These are phyloP conservation scores for Amanita fuliginea DNA, from an alignment of 768 basidiomycete species.

Conservation along the genomic window DNA sequence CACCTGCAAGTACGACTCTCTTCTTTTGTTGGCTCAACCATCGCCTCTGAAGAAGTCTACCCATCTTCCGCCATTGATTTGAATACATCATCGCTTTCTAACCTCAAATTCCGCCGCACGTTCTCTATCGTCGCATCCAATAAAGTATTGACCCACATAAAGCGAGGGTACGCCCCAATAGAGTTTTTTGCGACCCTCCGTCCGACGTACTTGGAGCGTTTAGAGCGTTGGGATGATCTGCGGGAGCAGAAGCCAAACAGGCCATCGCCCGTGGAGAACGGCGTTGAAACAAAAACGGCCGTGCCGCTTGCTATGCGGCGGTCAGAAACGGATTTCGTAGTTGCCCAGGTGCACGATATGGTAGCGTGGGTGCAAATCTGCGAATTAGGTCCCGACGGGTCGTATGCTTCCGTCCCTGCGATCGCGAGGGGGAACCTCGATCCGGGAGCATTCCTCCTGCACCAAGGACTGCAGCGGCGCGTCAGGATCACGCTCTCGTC, in stretches of 20 bases:
- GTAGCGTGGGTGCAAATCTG: slow-evolving; percentile 78
- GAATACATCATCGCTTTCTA: slow-evolving; percentile 57
- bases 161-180: slow-evolving; percentile 71
- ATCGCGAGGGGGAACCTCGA: slow-evolving; percentile 65
- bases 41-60: slow-evolving; percentile 72
- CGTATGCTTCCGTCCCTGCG: slow-evolving; percentile 78
- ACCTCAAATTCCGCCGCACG: slow-evolving; percentile 73
- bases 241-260: slow-evolving; percentile 58
- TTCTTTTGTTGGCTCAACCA: slow-evolving; percentile 66
- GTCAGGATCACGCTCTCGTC: slow-evolving; percentile 69
- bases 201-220: slow-evolving; percentile 75
- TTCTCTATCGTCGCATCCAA: slow-evolving; percentile 71
- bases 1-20: slow-evolving; percentile 87
- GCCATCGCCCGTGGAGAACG: slow-evolving; percentile 23
- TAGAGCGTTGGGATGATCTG: slow-evolving; percentile 92
- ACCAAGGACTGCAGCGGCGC: slow-evolving; percentile 88
- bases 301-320: slow-evolving; percentile 71
- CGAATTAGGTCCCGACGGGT: slow-evolving; percentile 78
- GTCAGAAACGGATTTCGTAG: slow-evolving; percentile 86
- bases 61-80: slow-evolving; percentile 68
- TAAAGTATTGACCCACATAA: slow-evolving; percentile 63
- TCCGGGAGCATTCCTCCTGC: slow-evolving; percentile 77
- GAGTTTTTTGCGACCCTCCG: slow-evolving; percentile 83
- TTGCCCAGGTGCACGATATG: slow-evolving; percentile 84
- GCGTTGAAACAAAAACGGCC: slow-evolving; percentile 28